Evolutionary conservation across 345 rosid genomes (phyloP).

Genomic region (Acer negundo): DNA sequence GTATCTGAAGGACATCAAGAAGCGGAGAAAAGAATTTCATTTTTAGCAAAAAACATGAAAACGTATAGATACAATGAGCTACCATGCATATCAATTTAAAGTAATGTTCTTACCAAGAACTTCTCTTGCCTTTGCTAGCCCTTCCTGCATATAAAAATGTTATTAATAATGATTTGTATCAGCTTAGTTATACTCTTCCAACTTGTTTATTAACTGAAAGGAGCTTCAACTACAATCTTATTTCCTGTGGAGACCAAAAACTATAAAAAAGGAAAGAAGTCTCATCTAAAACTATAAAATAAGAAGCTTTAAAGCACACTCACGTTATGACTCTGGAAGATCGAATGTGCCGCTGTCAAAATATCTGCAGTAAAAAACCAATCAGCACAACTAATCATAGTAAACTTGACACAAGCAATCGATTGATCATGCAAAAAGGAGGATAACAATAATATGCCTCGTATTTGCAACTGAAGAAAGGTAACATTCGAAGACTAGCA

Average conservation of each 20-base stretch:
- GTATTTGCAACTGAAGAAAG: neutral
- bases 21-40: conserved; percentile 23
- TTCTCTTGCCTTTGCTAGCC: conserved; percentile 65
- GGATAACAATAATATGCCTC: neutral
- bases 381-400: conserved; percentile 13
- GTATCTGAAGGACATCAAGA: conserved; percentile 52
- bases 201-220: neutral
- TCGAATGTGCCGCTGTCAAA: conserved; percentile 83
- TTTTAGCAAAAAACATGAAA: conserved; percentile 11
- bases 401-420: neutral
- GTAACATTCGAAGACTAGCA: neutral
- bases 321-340: conserved; percentile 76
- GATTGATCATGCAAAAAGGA: neutral
- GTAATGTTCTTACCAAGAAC: conserved; percentile 61
- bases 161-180: neutral
- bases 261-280: neutral
- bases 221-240: conserved; percentile 3
- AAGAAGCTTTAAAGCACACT: conserved; percentile 33
- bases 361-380: conserved; percentile 59
- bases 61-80: neutral
- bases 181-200: neutral
- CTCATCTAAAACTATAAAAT: neutral
- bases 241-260: neutral
- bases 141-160: conserved; percentile 61
- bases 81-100: conserved; percentile 7